These are phyloP conservation scores for Rhizopus stolonifer DNA, from an alignment of 371 early-diverging fungal genomes.

Conservation along the genomic window DNA sequence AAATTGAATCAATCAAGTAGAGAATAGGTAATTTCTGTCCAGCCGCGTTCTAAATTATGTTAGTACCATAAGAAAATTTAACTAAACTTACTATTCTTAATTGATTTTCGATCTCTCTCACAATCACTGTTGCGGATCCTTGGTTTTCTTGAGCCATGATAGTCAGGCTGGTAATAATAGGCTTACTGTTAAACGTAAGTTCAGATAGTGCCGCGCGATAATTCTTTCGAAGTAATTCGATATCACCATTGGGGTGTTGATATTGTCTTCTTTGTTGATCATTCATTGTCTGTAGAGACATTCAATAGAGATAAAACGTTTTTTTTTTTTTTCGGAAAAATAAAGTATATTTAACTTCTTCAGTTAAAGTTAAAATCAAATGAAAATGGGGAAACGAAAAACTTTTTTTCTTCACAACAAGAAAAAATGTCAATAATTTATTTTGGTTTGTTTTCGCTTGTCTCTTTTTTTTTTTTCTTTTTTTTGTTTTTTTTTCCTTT, in stretches of 20 bases:
- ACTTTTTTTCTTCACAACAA: no score
- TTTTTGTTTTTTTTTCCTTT: no score
- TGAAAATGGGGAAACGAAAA: no score
- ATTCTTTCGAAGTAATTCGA: slow-evolving; percentile 27
- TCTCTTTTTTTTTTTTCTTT: no score
- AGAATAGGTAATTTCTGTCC: slow-evolving; percentile 84
- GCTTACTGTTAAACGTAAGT: slow-evolving; percentile 85
- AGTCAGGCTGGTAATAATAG: slow-evolving; percentile 85
- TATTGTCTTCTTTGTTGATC: not conserved
- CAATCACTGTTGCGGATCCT: slow-evolving; percentile 63
- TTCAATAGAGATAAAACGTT: no score
- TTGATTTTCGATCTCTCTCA: slow-evolving; percentile 78
- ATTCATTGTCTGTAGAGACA: not conserved
- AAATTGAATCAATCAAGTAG: slow-evolving; percentile 91
- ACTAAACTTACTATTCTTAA: slow-evolving; percentile 63
- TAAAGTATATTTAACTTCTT: no score
- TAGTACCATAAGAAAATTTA: no score
- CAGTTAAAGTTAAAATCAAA: no score
- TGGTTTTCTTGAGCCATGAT: slow-evolving; percentile 75
- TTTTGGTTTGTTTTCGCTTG: no score
- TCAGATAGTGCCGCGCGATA: slow-evolving; percentile 44
- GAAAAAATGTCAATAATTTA: no score
- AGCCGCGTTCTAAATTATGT: slow-evolving; percentile 58
- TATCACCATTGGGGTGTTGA: not conserved
- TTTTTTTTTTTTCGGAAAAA: no score